Base-by-base conservation (phyloP, 106 monocot species). In the Allium cepa region DNA sequence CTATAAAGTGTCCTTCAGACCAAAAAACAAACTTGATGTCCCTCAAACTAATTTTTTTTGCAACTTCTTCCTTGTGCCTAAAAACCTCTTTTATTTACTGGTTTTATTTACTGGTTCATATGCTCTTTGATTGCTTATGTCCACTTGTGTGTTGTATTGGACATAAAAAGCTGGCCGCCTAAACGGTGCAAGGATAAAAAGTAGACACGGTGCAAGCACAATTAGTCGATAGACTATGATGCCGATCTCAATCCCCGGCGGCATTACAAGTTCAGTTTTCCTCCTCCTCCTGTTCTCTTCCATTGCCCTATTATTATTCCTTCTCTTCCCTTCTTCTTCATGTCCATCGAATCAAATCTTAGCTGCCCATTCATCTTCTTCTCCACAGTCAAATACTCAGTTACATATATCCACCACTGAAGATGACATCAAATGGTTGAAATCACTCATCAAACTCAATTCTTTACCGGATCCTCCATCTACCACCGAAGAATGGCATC, bases 361-460 rank as follows among this genome's bases (percentile, higher is more conserved):
- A 68, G 11, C 53, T 46, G 10, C 47, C 36, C n/a, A 15, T 60
- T 46, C 60, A 60, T 8, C 55, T 7, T 4, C 53, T 9, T 17
- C 8, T 13, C 46, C 53, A 15, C 75, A 69, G 61, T 22, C 22
- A 22, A 22, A 22, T 22, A 22, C 22, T 22, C 22, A 22, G 36
- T 36, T 36, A 36, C 36, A 3, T 36, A 78, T 79, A 65, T 59
- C 83, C 56, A 58, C 83, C 48, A 72, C 87, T 7, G 13, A 59
- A 11, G 71, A 68, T 11, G 87, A 87, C 66, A 17, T 87, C 56
- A 50, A 72, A 8, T 87, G 87, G 87, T 80, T 87, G 64, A 63
- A 72, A 46, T 78, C 83, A 26, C 87, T 77, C 50, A 47, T 83
- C 75, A 3, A 12, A 8, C 60, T 60, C 72, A 87, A 83, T 66